Evolutionary conservation across 306 rosid genomes (phyloP).

Genomic region (Lathyrus tuberosus): DNA sequence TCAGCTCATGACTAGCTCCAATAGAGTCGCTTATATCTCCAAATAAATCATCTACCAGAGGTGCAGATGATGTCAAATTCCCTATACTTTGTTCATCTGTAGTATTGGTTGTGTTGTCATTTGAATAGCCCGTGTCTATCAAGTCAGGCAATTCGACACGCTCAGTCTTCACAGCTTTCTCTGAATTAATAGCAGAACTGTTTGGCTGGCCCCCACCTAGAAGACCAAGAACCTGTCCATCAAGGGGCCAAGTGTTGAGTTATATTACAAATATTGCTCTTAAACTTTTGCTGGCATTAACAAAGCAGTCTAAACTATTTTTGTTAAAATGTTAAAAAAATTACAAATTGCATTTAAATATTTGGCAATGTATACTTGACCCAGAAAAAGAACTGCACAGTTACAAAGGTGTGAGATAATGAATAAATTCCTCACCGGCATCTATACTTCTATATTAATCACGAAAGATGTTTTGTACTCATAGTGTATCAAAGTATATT

Average conservation of each 20-base stretch:
- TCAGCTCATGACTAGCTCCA: conserved; percentile 50
- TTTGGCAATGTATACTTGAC: background rate
- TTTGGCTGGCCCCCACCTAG: conserved; percentile 72
- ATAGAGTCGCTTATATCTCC: conserved; percentile 62
- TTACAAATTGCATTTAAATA: conserved; percentile 15
- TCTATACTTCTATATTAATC: conserved; percentile 8
- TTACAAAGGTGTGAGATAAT: background rate
- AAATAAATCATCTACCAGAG: conserved; percentile 83
- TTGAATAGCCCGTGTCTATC: conserved; percentile 80
- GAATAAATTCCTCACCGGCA: conserved; percentile 8
- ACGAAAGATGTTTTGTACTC: background rate
- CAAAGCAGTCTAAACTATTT: background rate
- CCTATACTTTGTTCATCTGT: conserved; percentile 48
- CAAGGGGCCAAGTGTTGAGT: conserved; percentile 33
- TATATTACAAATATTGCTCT: conserved; percentile 22
- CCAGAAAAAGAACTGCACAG: too few relatives aligned
- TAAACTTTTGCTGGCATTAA: conserved; percentile 19
- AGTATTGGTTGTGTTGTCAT: conserved; percentile 48
- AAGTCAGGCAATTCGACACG: conserved; percentile 74
- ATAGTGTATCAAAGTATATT: too few relatives aligned
- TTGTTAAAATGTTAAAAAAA: conserved; percentile 8
- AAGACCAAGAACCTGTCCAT: conserved; percentile 77
- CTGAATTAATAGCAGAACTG: conserved; percentile 49
- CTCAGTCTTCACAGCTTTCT: conserved; percentile 52
- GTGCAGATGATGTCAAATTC: conserved; percentile 53